These are phyloP conservation scores for Lolium rigidum DNA, from an alignment of 176 grass and related monocot species.

Conservation along the genomic window DNA sequence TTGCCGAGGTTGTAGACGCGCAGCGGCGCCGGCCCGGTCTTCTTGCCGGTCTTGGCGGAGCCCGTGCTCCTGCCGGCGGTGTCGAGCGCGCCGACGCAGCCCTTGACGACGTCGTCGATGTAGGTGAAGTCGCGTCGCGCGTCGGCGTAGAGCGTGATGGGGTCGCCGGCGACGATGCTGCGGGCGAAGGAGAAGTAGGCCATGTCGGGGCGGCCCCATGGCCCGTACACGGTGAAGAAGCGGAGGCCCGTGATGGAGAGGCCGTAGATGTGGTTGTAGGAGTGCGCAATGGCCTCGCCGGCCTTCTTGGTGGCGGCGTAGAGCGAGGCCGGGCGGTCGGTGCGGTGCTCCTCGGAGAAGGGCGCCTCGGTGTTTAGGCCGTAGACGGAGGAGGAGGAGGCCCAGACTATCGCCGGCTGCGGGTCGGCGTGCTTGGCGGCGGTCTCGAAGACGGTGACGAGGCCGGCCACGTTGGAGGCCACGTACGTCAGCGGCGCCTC, in stretches of 20 bases:
- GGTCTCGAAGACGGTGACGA: slow-evolving; percentile 76
- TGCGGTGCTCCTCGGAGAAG: slow-evolving; percentile 93
- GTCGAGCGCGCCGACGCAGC: slow-evolving; percentile 86
- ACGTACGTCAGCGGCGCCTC: slow-evolving; percentile 92
- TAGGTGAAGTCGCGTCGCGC: slow-evolving; percentile 91
- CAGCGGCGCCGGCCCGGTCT: slow-evolving; percentile 66
- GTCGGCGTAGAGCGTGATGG: slow-evolving; percentile 83
- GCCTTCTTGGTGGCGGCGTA: slow-evolving; percentile 99
- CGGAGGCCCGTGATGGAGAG: slow-evolving; percentile 94
- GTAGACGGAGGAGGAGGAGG: slow-evolving; percentile 92
- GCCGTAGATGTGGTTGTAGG: slow-evolving; percentile 98
- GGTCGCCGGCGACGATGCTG: slow-evolving; percentile 74
- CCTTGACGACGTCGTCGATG: slow-evolving; percentile 96
- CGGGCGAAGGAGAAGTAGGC: slow-evolving; percentile 93
- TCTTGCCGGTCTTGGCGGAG: slow-evolving; percentile 55
- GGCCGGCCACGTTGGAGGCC: slow-evolving; percentile 88
- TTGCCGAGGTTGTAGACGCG: slow-evolving; percentile 96
- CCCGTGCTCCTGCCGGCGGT: slow-evolving; percentile 81
- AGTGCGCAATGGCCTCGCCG: slow-evolving; percentile 91
- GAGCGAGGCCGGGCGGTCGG: slow-evolving; percentile 87
- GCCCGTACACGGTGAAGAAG: slow-evolving; percentile 98
- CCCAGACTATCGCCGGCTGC: slow-evolving; percentile 92
- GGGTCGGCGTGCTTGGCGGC: slow-evolving; percentile 86
- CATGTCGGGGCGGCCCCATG: slow-evolving; percentile 97
- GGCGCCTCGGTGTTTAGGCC: slow-evolving; percentile 79